Evolutionary conservation across 345 rosid genomes (phyloP), one percentile per base, ranked within the genome.

Genomic region (Psidium friedrichsthalianum): DNA sequence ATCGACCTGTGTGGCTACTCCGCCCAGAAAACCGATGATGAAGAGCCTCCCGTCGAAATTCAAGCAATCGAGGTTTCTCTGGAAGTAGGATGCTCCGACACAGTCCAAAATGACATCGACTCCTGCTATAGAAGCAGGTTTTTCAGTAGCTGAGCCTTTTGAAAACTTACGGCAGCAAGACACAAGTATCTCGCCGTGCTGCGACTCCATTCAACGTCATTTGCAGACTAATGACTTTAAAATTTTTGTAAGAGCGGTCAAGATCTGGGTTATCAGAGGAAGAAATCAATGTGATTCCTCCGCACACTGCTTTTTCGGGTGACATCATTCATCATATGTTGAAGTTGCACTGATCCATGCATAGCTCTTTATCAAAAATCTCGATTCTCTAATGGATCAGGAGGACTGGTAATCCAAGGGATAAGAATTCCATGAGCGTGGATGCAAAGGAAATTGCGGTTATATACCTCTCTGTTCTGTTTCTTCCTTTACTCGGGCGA

Each of bases 71-170:
- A 95, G 92, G 87, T 96, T 96, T 61, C 74, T 89, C 90, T 96
- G 95, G 78, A 96, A 83, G 89, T 95, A 96, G 83, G 98, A 82
- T 51, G 96, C 99, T 83, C 99, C 99, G 6, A 96, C 57, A 85
- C 94, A 91, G 88, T 96, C 97, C 88, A 96, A 89, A 89, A 96
- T 94, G 21, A 94, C 98, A 85, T 96, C 97, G 51, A 95, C 96
- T 32, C 94, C 97, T 93, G 91, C 51, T 21, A 36, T 20, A 36
- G 47, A 69, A 18, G 80, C 80, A 69, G 80, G 40, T 36, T 32
- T 69, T 18, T 69, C 18, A 18, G 80, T 36, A 21, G 80, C 47
- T 11, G 42, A 69, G 80, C 47, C 80, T 69, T 36, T 18, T 4
- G 25, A 18, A 69, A 47, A 69, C 9, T 18, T 69, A 69, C 5